These are phyloP conservation scores for Crinitomyces ghanaensis DNA, from an alignment of 805 yeast genomes.

Conservation along the genomic window DNA sequence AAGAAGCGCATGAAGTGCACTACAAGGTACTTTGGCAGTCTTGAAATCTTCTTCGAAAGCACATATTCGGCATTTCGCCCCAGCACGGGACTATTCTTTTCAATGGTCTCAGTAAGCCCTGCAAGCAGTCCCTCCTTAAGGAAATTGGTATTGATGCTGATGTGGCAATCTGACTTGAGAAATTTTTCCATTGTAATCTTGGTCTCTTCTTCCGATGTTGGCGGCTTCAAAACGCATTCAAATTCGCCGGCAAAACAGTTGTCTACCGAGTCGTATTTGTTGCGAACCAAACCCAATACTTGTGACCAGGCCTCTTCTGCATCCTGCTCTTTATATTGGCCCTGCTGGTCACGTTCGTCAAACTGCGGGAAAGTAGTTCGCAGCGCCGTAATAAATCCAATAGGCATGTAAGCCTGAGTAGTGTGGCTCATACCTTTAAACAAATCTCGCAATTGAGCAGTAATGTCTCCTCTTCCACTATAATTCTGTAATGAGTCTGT, in stretches of 20 bases:
- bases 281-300: slow-evolving; percentile 43
- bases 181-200: slow-evolving; percentile 42
- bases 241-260: slow-evolving; percentile 55
- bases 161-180: slow-evolving; percentile 78
- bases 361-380: slow-evolving; percentile 78
- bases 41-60: slow-evolving; percentile 45
- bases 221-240: slow-evolving; percentile 51
- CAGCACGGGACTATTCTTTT: slow-evolving; percentile 62
- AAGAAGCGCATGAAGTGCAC: slow-evolving; percentile 91
- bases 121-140: slow-evolving; percentile 71
- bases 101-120: slow-evolving; percentile 65
- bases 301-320: slow-evolving; percentile 94
- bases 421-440: slow-evolving; percentile 22
- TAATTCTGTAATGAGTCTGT: slow-evolving; percentile 33
- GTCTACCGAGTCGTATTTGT: slow-evolving; percentile 36
- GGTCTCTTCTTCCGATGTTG: slow-evolving; percentile 40
- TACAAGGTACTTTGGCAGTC: slow-evolving; percentile 77
- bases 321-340: slow-evolving; percentile 87
- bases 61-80: slow-evolving; percentile 62
- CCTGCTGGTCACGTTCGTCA: slow-evolving; percentile 56
- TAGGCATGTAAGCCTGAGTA: slow-evolving; percentile 49
- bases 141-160: slow-evolving; percentile 73
- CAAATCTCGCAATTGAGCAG: slow-evolving; percentile 23
- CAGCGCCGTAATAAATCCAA: slow-evolving; percentile 40
- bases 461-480: slow-evolving; percentile 19